These are phyloP conservation scores for Cucumis cinereus DNA, from an alignment of 306 rosid genomes.

Conservation along the genomic window DNA sequence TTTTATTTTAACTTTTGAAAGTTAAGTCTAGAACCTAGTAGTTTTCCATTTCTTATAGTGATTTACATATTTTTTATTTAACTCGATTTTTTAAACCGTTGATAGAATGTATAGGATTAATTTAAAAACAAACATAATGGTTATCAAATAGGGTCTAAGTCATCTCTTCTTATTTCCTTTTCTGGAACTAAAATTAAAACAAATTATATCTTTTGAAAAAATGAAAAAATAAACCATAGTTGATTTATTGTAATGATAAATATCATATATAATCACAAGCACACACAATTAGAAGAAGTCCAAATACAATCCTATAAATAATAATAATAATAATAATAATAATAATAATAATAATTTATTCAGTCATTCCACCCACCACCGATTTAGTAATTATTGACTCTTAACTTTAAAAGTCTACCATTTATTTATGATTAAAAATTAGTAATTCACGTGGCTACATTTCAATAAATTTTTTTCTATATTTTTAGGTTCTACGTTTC, in stretches of 20 bases:
- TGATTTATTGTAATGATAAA: not conserved
- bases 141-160: no score
- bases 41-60: no score
- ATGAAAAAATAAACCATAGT: not conserved
- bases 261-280: not conserved
- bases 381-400: not conserved
- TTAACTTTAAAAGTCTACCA: not conserved
- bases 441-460: not conserved
- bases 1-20: no score
- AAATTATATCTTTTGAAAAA: not conserved
- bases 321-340: not conserved
- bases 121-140: no score
- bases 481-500: not conserved
- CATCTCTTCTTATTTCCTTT: no score
- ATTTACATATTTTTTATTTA: no score
- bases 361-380: slow-evolving; percentile 7
- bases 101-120: no score
- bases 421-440: not conserved
- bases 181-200: not conserved
- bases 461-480: not conserved
- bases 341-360: not conserved
- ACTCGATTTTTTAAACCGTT: no score
- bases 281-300: not conserved
- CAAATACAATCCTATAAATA: not conserved
- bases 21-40: no score